Evolutionary conservation across 306 rosid species (phyloP).

Genomic region (Malus sylvestris): DNA sequence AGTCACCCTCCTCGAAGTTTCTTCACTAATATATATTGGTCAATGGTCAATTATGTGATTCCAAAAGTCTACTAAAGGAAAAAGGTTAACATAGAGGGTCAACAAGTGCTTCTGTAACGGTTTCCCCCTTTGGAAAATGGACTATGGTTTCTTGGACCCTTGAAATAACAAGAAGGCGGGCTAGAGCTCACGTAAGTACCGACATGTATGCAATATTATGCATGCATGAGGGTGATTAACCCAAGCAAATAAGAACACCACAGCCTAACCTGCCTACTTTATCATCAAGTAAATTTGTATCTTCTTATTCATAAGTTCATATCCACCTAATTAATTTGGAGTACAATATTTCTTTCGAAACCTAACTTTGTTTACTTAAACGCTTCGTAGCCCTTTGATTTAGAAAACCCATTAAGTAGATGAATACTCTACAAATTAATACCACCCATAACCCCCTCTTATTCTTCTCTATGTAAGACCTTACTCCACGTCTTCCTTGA

Average conservation of each 20-base stretch:
- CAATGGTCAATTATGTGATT: background rate
- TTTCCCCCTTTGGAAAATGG: background rate
- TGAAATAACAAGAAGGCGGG: slow-evolving; percentile 4
- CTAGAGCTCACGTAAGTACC: background rate
- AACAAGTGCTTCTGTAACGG: slow-evolving; percentile 20
- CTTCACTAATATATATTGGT: background rate
- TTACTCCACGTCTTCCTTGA: too few species aligned
- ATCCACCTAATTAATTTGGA: background rate
- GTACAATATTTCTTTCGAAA: slow-evolving; percentile 9
- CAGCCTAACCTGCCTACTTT: slow-evolving; percentile 3
- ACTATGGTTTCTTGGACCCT: background rate
- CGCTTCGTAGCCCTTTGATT: slow-evolving; percentile 18
- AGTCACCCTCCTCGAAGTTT: background rate
- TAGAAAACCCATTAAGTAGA: slow-evolving; percentile 28
- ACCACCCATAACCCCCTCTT: background rate
- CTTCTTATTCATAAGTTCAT: background rate
- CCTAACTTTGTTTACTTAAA: slow-evolving; percentile 22
- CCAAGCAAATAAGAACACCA: background rate
- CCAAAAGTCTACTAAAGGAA: background rate
- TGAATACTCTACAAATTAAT: background rate
- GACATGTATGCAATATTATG: background rate
- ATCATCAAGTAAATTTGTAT: background rate
- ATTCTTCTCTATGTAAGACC: slow-evolving; percentile 14
- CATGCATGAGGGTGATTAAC: background rate
- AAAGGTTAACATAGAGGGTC: background rate